Conservation (phyloP, 2,329 filamentous ascomycete genomes). For the Diplodia intermedia region DNA sequence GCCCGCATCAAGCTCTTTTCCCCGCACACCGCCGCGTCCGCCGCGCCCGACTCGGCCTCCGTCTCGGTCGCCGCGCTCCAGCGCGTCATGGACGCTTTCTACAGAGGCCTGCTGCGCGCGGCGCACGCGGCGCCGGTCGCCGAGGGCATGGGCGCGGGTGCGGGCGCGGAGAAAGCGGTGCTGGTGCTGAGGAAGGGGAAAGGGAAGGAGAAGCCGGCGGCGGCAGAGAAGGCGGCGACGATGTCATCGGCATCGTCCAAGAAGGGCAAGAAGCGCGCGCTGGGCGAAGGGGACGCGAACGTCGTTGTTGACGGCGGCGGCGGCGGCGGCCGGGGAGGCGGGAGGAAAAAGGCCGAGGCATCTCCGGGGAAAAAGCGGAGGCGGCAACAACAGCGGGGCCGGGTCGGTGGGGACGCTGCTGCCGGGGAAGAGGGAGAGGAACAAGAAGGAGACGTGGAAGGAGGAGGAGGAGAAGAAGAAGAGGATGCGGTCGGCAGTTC, state of each 20-base stretch:
- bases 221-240: not conserved
- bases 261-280: slow-evolving; percentile 15
- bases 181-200: slow-evolving; percentile 6
- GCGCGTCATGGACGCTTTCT: slow-evolving; percentile 17
- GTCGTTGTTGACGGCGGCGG: not conserved
- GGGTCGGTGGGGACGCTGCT: not conserved
- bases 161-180: not conserved
- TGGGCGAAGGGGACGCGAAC: not conserved
- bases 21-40: slow-evolving; percentile 35
- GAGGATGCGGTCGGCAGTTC: not conserved
- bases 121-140: slow-evolving; percentile 9
- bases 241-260: not conserved
- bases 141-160: not conserved
- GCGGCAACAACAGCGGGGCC: slow-evolving; percentile 13
- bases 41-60: not conserved
- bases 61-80: slow-evolving; percentile 33
- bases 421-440: not conserved
- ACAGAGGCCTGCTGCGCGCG: not conserved
- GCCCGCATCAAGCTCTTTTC: slow-evolving; percentile 49
- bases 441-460: not conserved
- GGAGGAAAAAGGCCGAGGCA: slow-evolving; percentile 29
- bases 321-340: not conserved
- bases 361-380: slow-evolving; percentile 35
- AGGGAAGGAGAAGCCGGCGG: slow-evolving; percentile 1
- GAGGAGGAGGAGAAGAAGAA: not conserved